A percentile compares a stretch with the other conserved stretches of the same genome.
Conservation (phyloP, 2,329 filamentous ascomycete species). For the Fusarium chlamydosporum region DNA sequence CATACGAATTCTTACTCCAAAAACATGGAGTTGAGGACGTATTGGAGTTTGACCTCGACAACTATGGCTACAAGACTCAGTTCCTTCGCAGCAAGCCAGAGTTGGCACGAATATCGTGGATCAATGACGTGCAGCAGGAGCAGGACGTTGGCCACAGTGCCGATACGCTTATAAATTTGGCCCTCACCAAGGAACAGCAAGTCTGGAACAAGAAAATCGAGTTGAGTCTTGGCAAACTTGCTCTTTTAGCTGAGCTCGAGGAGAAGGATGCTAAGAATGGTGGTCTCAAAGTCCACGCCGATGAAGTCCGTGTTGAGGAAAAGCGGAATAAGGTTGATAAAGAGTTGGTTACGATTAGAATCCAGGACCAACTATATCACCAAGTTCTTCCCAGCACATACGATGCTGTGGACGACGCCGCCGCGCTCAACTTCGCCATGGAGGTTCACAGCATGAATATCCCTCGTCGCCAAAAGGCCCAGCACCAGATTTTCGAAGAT, state of each 20-base stretch:
- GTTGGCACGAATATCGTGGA: conserved; percentile 88
- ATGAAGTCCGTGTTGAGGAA: conserved; percentile 58
- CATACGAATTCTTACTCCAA: conserved; percentile 83
- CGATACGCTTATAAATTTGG: conserved; percentile 77
- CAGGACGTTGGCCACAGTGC: conserved; percentile 81
- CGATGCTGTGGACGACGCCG: conserved; percentile 82
- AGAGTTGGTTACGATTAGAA: conserved; percentile 76
- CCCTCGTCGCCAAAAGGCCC: conserved; percentile 72
- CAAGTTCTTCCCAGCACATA: conserved; percentile 77
- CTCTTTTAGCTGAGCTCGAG: conserved; percentile 74
- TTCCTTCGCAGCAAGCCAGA: conserved; percentile 81
- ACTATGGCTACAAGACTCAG: conserved; percentile 77
- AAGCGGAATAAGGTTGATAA: conserved; percentile 69
- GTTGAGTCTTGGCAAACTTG: conserved; percentile 88
- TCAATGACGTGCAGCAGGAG: conserved; percentile 88
- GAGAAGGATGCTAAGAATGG: conserved; percentile 51
- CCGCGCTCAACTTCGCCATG: conserved; percentile 82
- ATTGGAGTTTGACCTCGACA: conserved; percentile 78
- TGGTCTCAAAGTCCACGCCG: conserved; percentile 57
- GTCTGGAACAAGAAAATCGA: conserved; percentile 96
- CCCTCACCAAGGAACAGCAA: conserved; percentile 79
- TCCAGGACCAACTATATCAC: conserved; percentile 85
- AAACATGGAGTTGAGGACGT: conserved; percentile 76
- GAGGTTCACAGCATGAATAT: conserved; percentile 72
- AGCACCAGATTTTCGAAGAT: conserved; percentile 79